These are phyloP conservation scores for Solanum tarijense DNA, from an alignment of 257 asterid genomes.

Conservation along the genomic window DNA sequence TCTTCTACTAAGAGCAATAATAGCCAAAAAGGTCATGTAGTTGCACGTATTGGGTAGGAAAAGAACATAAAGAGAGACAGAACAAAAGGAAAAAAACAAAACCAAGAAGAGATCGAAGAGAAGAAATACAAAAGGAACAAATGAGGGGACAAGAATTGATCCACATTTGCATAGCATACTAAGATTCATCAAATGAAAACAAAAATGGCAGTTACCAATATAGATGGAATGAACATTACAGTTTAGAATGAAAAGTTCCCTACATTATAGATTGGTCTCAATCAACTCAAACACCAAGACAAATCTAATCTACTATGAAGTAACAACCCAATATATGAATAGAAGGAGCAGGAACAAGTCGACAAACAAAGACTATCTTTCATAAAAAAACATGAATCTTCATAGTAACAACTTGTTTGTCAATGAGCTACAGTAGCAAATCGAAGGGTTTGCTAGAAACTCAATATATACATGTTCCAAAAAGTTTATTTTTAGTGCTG, in stretches of 20 bases:
- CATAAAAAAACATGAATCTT: background rate
- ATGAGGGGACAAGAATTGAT: background rate
- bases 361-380: background rate
- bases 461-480: background rate
- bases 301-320: background rate
- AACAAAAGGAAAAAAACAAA: background rate
- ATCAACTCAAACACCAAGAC: background rate
- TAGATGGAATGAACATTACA: background rate
- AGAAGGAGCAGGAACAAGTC: background rate
- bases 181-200: background rate
- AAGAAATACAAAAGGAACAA: background rate
- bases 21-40: too few species aligned
- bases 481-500: background rate
- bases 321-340: background rate
- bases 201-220: background rate
- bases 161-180: background rate
- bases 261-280: background rate
- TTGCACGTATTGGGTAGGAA: background rate
- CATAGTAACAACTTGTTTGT: background rate
- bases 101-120: background rate
- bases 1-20: background rate
- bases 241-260: background rate
- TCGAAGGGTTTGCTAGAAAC: background rate
- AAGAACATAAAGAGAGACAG: background rate
- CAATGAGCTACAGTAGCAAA: background rate